Conservation (phyloP, 129 eudicot species). For the Chrysanthemum seticuspe region DNA sequence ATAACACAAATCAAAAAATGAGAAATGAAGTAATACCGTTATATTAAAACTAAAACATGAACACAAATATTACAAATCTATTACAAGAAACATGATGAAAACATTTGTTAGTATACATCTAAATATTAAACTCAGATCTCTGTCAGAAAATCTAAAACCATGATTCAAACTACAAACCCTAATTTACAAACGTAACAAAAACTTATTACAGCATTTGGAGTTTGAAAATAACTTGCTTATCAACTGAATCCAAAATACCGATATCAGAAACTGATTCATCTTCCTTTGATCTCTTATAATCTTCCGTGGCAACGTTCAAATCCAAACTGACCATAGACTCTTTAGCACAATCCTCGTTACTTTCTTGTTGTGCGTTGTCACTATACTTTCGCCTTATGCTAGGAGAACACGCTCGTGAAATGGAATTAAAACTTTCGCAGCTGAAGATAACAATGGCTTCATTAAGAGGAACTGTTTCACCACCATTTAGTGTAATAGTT, state of each 20-base stretch:
- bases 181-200: constrained; percentile 31
- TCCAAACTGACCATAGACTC: constrained; percentile 43
- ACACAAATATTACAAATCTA: constrained; percentile 25
- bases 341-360: constrained; percentile 23
- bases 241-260: constrained; percentile 63
- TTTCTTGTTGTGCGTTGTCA: constrained; percentile 17
- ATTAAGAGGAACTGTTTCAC: constrained; percentile 35
- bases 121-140: constrained; percentile 20
- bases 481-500: constrained; percentile 31
- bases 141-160: constrained; percentile 26
- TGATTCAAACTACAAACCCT: constrained; percentile 38
- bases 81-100: constrained; percentile 23
- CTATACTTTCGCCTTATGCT: constrained; percentile 23
- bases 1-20: not conserved
- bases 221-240: constrained; percentile 65
- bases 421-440: constrained; percentile 47
- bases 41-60: constrained; percentile 19
- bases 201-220: constrained; percentile 52
- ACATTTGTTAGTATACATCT: constrained; percentile 29
- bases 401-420: constrained; percentile 58
- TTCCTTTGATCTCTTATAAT: constrained; percentile 28
- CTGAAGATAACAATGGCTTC: constrained; percentile 79
- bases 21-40: constrained; percentile 4
- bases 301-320: constrained; percentile 59
- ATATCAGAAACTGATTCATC: constrained; percentile 33